Base-by-base conservation (phyloP, 495 filamentous ascomycete genomes). In the Aspergillus ostianus region DNA sequence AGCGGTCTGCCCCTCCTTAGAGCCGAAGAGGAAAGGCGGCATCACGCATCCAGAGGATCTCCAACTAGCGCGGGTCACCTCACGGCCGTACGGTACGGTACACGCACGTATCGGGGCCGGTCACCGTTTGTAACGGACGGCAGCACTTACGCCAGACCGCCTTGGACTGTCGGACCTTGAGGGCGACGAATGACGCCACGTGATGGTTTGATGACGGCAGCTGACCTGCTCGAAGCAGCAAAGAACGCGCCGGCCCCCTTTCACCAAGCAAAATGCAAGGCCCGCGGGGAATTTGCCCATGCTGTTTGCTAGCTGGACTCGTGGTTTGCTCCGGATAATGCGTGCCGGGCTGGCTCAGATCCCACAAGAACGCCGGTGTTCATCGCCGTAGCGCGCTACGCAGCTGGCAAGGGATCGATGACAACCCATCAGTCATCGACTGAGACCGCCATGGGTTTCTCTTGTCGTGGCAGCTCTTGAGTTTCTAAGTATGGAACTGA, bases 11-110 rank as follows among this genome's bases (percentile, higher is more conserved):
- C 60, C 55, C 56, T 69, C 69, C 53, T 62, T 58, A 44, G 47
- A 52, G 63, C 66, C 51, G 54, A 69, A 58, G 57, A 64, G 69
- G 64, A 56, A 63, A 67, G 65, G 67, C 59, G 70, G 61, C 61
- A 67, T 58, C 30, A 59, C 48, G 36, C 49, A 55, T 50, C 57
- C 55, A 65, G 61, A 69, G 58, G 73, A 74, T 74, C 71, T 69
- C 59, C 71, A 63, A 67, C 63, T 72, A 71, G 65, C 55, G 66
- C 53, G 51, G 10, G 36, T 10, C 36, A 41, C 36, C 2, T 26
- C 10, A 41, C 10, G 36, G 13, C 49, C 12, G 73, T 70, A 63
- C 58, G 58, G 68, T 70, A 68, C 20, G 32, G 60, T 67, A 66
- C 50, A 27, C 30, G 52, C 49, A 36, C 27, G 18, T 58, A 41